phyloP scores from a whole-genome alignment of 345 rosid genomes.

The Citrus australasica region DNA sequence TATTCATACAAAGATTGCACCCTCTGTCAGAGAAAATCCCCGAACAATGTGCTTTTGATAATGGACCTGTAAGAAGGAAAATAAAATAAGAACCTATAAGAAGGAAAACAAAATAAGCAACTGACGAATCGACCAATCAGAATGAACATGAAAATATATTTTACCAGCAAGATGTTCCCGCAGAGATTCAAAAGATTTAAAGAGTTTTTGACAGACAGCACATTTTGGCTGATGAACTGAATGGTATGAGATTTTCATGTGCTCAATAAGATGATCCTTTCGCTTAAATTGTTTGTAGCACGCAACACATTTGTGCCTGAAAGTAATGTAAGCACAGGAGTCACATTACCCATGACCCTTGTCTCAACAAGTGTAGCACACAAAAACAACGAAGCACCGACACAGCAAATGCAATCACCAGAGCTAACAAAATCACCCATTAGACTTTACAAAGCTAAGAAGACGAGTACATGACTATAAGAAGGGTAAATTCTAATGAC shows the following conservation, averaged over 20 bases:
- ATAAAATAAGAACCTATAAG: neutral
- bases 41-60: slow-evolving; percentile 43
- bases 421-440: neutral
- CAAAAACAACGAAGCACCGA: neutral
- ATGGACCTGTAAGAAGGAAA: slow-evolving; percentile 30
- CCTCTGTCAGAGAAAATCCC: slow-evolving; percentile 46
- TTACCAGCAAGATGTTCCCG: slow-evolving; percentile 66
- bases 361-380: too few relatives aligned
- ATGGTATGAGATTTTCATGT: slow-evolving; percentile 71
- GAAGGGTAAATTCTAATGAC: neutral
- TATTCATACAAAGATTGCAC: slow-evolving; percentile 54
- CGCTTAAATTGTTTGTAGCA: slow-evolving; percentile 73
- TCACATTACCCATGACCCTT: neutral
- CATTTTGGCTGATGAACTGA: slow-evolving; percentile 73
- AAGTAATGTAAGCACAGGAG: neutral
- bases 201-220: slow-evolving; percentile 65
- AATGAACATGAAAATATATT: neutral
- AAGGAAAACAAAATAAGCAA: neutral
- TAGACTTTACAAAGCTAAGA: neutral
- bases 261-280: slow-evolving; percentile 72
- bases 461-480: neutral
- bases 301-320: slow-evolving; percentile 67
- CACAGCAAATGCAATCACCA: neutral
- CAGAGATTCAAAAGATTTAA: slow-evolving; percentile 64
- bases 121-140: neutral